A percentile compares a stretch with the other conserved stretches of the same genome.
Evolutionary conservation across 768 basidiomycete species (phyloP).

Genomic region (Pleurotus djamor): DNA sequence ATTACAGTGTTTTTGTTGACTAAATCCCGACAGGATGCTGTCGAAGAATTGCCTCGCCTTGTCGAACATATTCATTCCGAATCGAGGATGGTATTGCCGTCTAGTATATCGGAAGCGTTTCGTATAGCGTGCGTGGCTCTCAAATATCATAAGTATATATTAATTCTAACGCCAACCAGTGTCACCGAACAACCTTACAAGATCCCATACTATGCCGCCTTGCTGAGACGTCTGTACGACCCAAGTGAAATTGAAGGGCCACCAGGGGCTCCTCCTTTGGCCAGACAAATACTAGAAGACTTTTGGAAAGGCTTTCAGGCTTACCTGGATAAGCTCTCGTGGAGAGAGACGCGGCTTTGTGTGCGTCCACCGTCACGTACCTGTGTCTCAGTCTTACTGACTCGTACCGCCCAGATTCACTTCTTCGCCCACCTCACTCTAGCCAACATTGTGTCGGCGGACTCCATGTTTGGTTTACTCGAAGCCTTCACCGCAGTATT

Average conservation of each 20-base stretch:
- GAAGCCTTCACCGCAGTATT: conserved; percentile 84
- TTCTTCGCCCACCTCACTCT: conserved; percentile 90
- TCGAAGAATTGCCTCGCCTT: conserved; percentile 66
- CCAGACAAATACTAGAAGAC: conserved; percentile 78
- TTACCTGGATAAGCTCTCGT: conserved; percentile 84
- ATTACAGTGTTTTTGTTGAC: background rate
- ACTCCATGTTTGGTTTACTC: conserved; percentile 79
- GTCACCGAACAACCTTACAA: conserved; percentile 94
- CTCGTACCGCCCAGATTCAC: conserved; percentile 59
- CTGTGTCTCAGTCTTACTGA: background rate
- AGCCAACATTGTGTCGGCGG: conserved; percentile 68
- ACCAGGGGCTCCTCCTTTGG: conserved; percentile 47
- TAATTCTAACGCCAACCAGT: conserved; percentile 30
- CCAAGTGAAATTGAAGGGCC: conserved; percentile 30
- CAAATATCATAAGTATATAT: background rate
- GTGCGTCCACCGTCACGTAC: conserved; percentile 43
- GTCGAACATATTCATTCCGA: conserved; percentile 65
- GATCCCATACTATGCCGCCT: conserved; percentile 83
- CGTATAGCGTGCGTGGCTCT: conserved; percentile 58
- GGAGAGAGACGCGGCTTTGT: conserved; percentile 87
- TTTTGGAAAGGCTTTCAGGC: conserved; percentile 90
- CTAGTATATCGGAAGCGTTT: conserved; percentile 65
- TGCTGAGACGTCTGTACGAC: conserved; percentile 69
- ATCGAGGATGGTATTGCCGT: conserved; percentile 54
- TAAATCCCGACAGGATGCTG: conserved; percentile 49